Base-by-base conservation (phyloP, 1,139 yeast genomes). In the Geotrichum europaeum region DNA sequence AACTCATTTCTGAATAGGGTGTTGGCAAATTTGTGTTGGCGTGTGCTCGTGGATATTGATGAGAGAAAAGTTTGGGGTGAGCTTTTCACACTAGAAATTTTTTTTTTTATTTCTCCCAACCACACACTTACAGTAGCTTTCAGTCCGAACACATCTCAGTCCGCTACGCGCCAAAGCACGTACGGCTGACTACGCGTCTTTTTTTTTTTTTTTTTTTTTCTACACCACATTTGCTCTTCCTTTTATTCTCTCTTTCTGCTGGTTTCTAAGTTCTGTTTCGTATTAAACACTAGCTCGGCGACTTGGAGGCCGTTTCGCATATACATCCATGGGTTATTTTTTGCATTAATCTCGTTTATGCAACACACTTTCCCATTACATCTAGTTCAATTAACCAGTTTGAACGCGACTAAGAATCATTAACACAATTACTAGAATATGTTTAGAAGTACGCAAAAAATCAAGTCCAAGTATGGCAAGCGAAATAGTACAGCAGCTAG, bases 401-500 rank as follows among this genome's bases (percentile, higher is more conserved):
- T 15, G 20, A 40, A 40, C 47, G 47, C 47, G 47, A 40, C 47
- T 28, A 28, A 28, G 32, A 28, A 28, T 28, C 9, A 40, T 12
- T n/a, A 7, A 40, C 47, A 40, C 47, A 15, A 40, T n/a, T 18
- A 40, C 47, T 7, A 40, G 18, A 40, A 7, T 7, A 24, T 49
- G 28, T 49, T 28, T 22, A 49, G 10, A 49, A 22, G 15, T 4
- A 40, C 51, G n/a, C 45, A 47, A 20, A 51, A 56, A 34, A 30
- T 45, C n/a, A 51, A 51, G 56, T 53, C 56, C 9, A 56, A 55
- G 4, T 58, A 58, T 43, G 60, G 60, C 43, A 58, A 58, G 53
- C 56, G 55, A 2, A 58, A 53, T 49, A 57, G 60, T 15, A 53
- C 25, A 34, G 22, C 28, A 28, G 40, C 57, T 45, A 51, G 57